Base-by-base conservation (phyloP, 176 grass and related monocot species). In the Aegilops bicornis region DNA sequence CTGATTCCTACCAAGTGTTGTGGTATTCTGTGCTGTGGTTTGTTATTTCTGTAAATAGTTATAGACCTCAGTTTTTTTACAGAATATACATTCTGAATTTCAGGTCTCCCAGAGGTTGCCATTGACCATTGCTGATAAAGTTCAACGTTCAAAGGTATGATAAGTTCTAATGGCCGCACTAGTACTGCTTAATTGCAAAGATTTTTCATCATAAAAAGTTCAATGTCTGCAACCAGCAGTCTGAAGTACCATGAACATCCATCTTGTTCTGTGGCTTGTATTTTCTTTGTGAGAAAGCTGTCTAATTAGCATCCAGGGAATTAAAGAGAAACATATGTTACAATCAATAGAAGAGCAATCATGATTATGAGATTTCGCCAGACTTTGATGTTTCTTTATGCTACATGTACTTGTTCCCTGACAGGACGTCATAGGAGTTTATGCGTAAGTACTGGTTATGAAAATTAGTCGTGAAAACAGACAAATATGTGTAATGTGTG, bases 141-240 rank as follows among this genome's bases (percentile, higher is more conserved):
- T 95, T 84, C 96, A 98, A 86, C 93, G 93, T 73, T 92, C 96
- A 70, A 98, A 98, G 93, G 96, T 98, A 92, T 85, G 35, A 82
- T 60, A 25, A 85, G 60, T 77, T 80, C 42, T 88, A 83, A 58
- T 30, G 59, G 43, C 14, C 27, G 7, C 64, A 86, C 52, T 88
- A 79, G 82, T 75, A 32, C 63, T 25, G n/a, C 30, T 82, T 56
- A 85, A 64, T 76, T 77, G 20, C 66, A 36, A 47, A 69, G 0
- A 76, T n/a, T 15, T 6, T 37, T 73, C 4, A 32, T 87, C 81
- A 58, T 84, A 64, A 84, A 27, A 78, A 23, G 12, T 70, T 79
- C 48, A 79, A 62, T 45, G 33, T 32, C n/a, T 75, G 23, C 80
- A 76, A 78, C n/a, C 6, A 75, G 33, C 73, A 73, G 9, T 30